Evolutionary conservation across 2,329 filamentous ascomycete genomes (phyloP), one percentile per base, ranked within the genome.

Genomic region (Fusarium domesticum): DNA sequence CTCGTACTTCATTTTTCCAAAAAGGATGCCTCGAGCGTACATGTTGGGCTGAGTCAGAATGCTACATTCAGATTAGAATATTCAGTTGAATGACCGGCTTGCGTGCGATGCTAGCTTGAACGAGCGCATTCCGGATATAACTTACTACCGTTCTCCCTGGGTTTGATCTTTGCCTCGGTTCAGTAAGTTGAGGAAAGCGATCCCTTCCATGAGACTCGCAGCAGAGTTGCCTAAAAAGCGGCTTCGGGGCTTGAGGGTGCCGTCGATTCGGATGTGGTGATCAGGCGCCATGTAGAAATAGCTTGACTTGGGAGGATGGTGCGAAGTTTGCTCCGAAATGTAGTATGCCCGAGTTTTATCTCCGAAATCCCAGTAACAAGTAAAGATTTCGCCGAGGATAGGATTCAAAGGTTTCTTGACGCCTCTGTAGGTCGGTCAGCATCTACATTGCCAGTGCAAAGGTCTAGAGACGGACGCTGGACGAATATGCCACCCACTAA

Each of bases 1-100:
- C 72, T 98, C 93, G 68, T 97, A 98, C 69, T 96, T 97, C 93
- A 98, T 97, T 68, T 96, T 97, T 37, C 93, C 93, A 61, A 98
- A 96, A 7, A 98, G 75, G 48, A 98, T 97, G 28, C 93, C 92
- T 50, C 93, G 82, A 17, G 92, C 93, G 67, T 98, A 98, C 90
- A 98, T 98, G 72, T 98, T 98, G 15, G 93, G 93, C 63, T 98
- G 93, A 5, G 93, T 97, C 40, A 97, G 71, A 61, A 95, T 88
- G 69, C 89, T 95, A 34, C 1, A 6, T 34, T 32, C 7, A 25
- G 17, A 33, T 46, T 42, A 50, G 57, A 43, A 45, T 42, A 31
- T n/a, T 23, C 16, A 16, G 18, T n/a, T 10, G 28, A 10, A 31
- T n/a, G 4, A 31, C 11, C 28, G 15, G 6, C 15, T 16, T 16